Evolutionary conservation across 2,329 filamentous ascomycete genomes (phyloP), one percentile per base, ranked within the genome.

Genomic region (Venturia aucupariae): DNA sequence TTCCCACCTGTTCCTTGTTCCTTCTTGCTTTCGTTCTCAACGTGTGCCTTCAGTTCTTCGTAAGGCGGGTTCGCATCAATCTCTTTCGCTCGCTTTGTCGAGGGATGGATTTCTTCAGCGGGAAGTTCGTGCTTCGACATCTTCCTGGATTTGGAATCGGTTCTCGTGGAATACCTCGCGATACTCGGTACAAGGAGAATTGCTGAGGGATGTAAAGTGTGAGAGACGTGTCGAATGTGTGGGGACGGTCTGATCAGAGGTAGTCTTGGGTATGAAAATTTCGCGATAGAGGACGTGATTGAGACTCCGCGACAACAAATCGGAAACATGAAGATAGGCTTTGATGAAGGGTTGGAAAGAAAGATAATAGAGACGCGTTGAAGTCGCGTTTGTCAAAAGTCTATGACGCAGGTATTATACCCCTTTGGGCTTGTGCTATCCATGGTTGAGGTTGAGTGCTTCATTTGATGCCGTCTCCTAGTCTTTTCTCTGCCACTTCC

Each of bases 11-110:
- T 78, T 19, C 70, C 71, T 6, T 75, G 73, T 7, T 76, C 70
- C 24, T 73, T 71, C 13, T 74, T 70, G 22, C 75, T 70, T 65
- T 78, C 79, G 7, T 73, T 69, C 27, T 75, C 71, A 4, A 81
- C 70, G 1, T 74, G 70, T 51, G 74, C 69, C n/a, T 71, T 67
- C 19, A 82, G 72, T 42, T 77, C 69, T 17, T 76, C 71, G 65
- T 77, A 80, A 0, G 80, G 80, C 1, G 76, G 70, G 32, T 80
- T 69, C 7, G 73, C 70, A 62, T 81, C 80, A 61, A 82, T 74
- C 66, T 81, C 72, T 69, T 81, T 82, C 24, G 79, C 80, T 46
- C 79, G 75, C 71, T 81, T 81, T 2, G 76, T 78, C 10, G 75
- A 75, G 2, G 80, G 80, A 67, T 80, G 79, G 60, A 72, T 74